Conservation (phyloP, 1,284 basidiomycete species). For the Ustilago bromivora region DNA sequence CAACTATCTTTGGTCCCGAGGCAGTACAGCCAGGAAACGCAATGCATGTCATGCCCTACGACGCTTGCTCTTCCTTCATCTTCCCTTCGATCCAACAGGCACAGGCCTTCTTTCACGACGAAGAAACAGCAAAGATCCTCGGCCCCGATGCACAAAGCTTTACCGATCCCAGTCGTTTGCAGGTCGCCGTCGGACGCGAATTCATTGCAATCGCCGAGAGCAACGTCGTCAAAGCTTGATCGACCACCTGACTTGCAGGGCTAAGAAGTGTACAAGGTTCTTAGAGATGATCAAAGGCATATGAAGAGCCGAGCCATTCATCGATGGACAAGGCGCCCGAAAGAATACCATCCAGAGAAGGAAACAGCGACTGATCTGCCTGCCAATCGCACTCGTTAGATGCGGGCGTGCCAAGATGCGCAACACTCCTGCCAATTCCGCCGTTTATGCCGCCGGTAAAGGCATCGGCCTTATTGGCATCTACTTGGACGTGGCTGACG, state of each 20-base stretch:
- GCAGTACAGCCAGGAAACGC: slow-evolving; percentile 15
- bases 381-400: slow-evolving; percentile 46
- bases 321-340: slow-evolving; percentile 44
- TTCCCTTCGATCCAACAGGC: slow-evolving; percentile 27
- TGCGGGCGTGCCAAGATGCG: slow-evolving; percentile 8
- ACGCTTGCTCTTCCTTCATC: slow-evolving; percentile 31
- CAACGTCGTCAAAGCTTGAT: not conserved
- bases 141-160: slow-evolving; percentile 25
- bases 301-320: slow-evolving; percentile 50
- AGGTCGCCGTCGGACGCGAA: slow-evolving; percentile 25
- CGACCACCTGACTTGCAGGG: not conserved
- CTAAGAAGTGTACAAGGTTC: not conserved
- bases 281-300: slow-evolving; percentile 44
- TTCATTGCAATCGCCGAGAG: slow-evolving; percentile 12
- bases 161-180: slow-evolving; percentile 20
- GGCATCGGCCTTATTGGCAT: not conserved
- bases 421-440: slow-evolving; percentile 4
- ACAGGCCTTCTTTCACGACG: slow-evolving; percentile 24
- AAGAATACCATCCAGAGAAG: slow-evolving; percentile 42
- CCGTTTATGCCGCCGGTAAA: not conserved
- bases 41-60: slow-evolving; percentile 24
- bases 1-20: slow-evolving; percentile 27
- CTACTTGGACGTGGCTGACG: slow-evolving; percentile 5
- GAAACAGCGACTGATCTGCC: slow-evolving; percentile 37
- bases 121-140: slow-evolving; percentile 14